Percentiles rank a stretch among this genome's conserved stretches.
These are phyloP conservation scores for Beauveria asiatica DNA, from an alignment of 2,329 filamentous ascomycete species.

Conservation along the genomic window DNA sequence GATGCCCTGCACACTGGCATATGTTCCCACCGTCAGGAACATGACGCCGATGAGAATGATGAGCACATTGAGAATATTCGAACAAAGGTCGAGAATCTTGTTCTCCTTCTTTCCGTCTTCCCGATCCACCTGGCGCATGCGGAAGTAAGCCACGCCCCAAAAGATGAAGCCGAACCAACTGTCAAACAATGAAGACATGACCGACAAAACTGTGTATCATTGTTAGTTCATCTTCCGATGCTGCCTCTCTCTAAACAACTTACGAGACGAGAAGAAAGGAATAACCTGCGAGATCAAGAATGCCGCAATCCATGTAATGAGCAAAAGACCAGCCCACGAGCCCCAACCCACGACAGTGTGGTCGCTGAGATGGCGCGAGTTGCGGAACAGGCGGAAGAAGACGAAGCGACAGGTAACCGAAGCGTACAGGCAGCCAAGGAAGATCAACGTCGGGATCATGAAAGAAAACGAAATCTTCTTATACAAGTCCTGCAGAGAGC, in stretches of 20 bases:
- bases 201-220: slow-evolving; percentile 44
- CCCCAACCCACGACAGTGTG: slow-evolving; percentile 79
- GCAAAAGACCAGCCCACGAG: slow-evolving; percentile 66
- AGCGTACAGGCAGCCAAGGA: slow-evolving; percentile 83
- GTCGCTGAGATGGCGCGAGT: slow-evolving; percentile 67
- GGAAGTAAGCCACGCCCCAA: slow-evolving; percentile 75
- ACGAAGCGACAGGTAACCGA: slow-evolving; percentile 84
- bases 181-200: slow-evolving; percentile 85
- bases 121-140: slow-evolving; percentile 60
- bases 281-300: slow-evolving; percentile 92
- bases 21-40: slow-evolving; percentile 76
- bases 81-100: slow-evolving; percentile 39
- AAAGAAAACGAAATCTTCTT: slow-evolving; percentile 89
- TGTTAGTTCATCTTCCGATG: not conserved
- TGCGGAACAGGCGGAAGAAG: slow-evolving; percentile 81
- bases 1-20: slow-evolving; percentile 66
- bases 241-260: slow-evolving; percentile 19
- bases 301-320: slow-evolving; percentile 68
- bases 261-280: slow-evolving; percentile 77
- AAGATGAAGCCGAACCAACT: slow-evolving; percentile 95
- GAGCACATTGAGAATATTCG: slow-evolving; percentile 59
- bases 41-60: slow-evolving; percentile 71
- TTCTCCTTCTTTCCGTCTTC: slow-evolving; percentile 45
- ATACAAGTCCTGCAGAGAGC: slow-evolving; percentile 67
- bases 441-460: slow-evolving; percentile 92